Evolutionary conservation across 2,329 filamentous ascomycete species (phyloP).

Genomic region (Aspergillus fijiensis): DNA sequence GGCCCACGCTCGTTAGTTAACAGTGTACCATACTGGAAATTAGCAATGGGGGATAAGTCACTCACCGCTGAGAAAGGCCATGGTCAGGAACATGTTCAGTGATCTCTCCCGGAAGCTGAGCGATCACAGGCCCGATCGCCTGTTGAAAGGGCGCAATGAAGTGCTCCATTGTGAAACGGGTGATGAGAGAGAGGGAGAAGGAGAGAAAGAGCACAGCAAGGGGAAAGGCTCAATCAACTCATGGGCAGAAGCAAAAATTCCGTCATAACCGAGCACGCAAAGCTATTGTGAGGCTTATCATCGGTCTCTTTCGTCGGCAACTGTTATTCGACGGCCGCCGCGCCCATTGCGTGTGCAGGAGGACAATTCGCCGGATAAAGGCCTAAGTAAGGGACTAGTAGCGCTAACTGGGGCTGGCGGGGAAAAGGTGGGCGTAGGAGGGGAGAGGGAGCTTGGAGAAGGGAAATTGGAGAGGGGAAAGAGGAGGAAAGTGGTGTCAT

Average conservation of each 20-base stretch:
- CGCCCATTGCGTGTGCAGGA: background rate
- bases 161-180: background rate
- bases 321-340: background rate
- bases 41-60: background rate
- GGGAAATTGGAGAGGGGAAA: background rate
- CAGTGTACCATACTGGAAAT: background rate
- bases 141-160: background rate
- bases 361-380: background rate
- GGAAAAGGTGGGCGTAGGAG: background rate
- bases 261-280: slow-evolving; percentile 1
- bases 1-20: background rate
- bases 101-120: background rate
- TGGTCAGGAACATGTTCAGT: background rate
- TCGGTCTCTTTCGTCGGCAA: background rate
- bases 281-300: background rate
- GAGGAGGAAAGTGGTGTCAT: background rate
- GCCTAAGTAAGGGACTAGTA: background rate
- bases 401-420: background rate
- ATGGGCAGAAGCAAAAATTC: background rate
- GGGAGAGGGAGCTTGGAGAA: background rate
- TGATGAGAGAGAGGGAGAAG: background rate
- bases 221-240: slow-evolving; percentile 2
- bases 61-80: slow-evolving; percentile 1
- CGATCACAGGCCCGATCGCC: background rate
- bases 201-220: background rate